phyloP scores from a whole-genome alignment of 352 stramenopile genomes.

The Aphanomyces euteiches region DNA sequence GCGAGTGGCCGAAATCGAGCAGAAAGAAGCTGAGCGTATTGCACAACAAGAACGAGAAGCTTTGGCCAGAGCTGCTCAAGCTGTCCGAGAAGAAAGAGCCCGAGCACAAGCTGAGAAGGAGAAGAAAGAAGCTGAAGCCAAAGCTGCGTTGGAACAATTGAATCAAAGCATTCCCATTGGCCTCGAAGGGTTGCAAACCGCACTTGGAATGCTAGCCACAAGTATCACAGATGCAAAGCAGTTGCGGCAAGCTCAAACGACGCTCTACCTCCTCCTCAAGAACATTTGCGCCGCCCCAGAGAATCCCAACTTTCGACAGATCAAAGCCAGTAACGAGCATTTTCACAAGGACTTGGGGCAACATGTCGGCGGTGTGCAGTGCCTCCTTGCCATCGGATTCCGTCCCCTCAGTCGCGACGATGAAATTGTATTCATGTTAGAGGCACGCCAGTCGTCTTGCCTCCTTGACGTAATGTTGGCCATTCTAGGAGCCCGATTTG shows the following conservation, averaged over 20 bases:
- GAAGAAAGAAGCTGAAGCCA: constrained; percentile 35
- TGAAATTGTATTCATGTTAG: constrained; percentile 55
- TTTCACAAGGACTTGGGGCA: constrained; percentile 68
- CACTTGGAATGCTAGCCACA: background rate
- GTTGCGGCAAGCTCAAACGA: background rate
- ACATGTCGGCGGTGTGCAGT: constrained; percentile 54
- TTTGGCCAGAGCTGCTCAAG: constrained; percentile 52
- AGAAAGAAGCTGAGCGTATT: constrained; percentile 32
- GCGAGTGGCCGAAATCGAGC: constrained; percentile 48
- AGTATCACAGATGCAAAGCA: background rate
- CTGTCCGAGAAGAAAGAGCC: constrained; percentile 50
- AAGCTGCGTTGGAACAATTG: constrained; percentile 43
- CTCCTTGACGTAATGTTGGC: background rate
- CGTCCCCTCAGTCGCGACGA: constrained; percentile 49
- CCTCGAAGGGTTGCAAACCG: constrained; percentile 1
- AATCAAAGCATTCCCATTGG: constrained; percentile 15
- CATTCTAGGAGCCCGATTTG: constrained; percentile 65
- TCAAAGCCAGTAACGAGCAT: constrained; percentile 63
- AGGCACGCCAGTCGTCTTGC: constrained; percentile 39
- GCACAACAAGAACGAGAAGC: constrained; percentile 1
- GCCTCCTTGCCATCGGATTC: constrained; percentile 70
- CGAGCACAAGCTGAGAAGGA: constrained; percentile 40
- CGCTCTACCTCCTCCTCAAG: constrained; percentile 45
- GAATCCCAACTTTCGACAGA: constrained; percentile 62
- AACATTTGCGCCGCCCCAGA: constrained; percentile 72